Base-by-base conservation (phyloP, 2,329 filamentous ascomycete species). In the Talaromyces sp. region DNA sequence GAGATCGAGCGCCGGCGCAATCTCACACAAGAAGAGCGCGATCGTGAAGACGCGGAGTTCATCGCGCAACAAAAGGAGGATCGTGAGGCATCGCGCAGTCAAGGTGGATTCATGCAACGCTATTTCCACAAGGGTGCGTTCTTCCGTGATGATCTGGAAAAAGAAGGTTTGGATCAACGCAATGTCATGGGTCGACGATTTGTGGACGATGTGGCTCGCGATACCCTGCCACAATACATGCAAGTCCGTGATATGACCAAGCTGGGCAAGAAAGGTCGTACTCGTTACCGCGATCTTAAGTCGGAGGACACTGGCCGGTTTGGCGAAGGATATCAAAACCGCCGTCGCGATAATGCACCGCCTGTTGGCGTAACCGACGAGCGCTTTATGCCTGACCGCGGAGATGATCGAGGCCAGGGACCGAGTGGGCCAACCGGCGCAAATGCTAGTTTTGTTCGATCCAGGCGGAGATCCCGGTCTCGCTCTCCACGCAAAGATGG, bases 51-150 rank as follows among this genome's bases (percentile, higher is more conserved):
- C 71, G 83, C 86, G 39, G 89, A 82, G 46, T 90, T 85, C 71
- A 77, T 97, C 16, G 86, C 86, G 1, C 80, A 82, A 60, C 93
- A 97, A 73, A 85, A 88, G 63, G 88, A 89, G 57, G 91, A 96
- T 58, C 77, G 79, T 20, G 89, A 90, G 64, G 86, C 89, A 56
- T 74, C 80, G 46, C 87, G 88, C 55, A 91, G 91, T 48, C 88
- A 93, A 74, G 90, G 94, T 81, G 83, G 83, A 2, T 97, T 86
- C 71, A 90, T 97, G 89, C 92, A 97, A 69, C 91, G 92, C 70
- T 99, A 97, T 77, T 92, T 90, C 74, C 94, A 99, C 80, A 93
- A 92, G 76, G 94, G 94, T 44, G 94, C 94, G 14, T 99, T 97
- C 77, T 97, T 90, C 78, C 89, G 88, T 61, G 90, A 92, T 47